phyloP scores from a whole-genome alignment of 176 grass and related monocot genomes.

The Zoysia japonica region DNA sequence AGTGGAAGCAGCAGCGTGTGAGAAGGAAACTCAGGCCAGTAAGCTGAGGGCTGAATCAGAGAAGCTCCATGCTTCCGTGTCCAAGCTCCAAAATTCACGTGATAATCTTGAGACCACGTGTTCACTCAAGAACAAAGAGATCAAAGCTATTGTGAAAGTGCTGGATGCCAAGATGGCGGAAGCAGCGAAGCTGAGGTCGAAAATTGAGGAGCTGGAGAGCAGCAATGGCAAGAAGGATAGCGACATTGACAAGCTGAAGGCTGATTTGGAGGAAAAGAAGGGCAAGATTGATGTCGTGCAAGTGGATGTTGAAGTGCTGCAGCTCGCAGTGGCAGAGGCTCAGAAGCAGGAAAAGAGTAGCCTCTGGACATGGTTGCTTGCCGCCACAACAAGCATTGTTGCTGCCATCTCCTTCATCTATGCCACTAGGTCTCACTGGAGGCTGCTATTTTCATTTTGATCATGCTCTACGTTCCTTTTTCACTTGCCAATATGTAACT shows the following conservation, averaged over 20 bases:
- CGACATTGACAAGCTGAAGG: conserved; percentile 47
- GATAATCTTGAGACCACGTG: conserved; percentile 19
- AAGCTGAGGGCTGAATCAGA: conserved; percentile 42
- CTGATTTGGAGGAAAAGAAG: conserved; percentile 30
- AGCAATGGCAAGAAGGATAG: conserved; percentile 36
- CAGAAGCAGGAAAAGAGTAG: conserved; percentile 47
- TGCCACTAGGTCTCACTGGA: conserved; percentile 46
- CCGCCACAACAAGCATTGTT: conserved; percentile 50
- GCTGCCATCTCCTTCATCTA: conserved; percentile 66
- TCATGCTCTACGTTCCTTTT: conserved; percentile 12
- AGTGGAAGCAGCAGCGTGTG: background rate
- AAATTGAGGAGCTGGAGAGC: conserved; percentile 48
- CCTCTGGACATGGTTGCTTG: conserved; percentile 65
- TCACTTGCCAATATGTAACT: conserved; percentile 24
- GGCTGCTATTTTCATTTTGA: conserved; percentile 1
- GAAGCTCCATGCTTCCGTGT: conserved; percentile 40
- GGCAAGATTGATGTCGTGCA: conserved; percentile 42
- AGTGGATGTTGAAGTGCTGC: conserved; percentile 42
- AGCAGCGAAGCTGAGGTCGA: conserved; percentile 36
- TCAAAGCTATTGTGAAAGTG: conserved; percentile 37
- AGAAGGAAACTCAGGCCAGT: conserved; percentile 38
- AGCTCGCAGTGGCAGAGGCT: conserved; percentile 47
- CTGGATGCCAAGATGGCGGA: conserved; percentile 44
- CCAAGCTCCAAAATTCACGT: conserved; percentile 38
- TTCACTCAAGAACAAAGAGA: conserved; percentile 33